Conservation (phyloP, 2,329 filamentous ascomycete genomes). For the Hymenoscyphus linearis region DNA sequence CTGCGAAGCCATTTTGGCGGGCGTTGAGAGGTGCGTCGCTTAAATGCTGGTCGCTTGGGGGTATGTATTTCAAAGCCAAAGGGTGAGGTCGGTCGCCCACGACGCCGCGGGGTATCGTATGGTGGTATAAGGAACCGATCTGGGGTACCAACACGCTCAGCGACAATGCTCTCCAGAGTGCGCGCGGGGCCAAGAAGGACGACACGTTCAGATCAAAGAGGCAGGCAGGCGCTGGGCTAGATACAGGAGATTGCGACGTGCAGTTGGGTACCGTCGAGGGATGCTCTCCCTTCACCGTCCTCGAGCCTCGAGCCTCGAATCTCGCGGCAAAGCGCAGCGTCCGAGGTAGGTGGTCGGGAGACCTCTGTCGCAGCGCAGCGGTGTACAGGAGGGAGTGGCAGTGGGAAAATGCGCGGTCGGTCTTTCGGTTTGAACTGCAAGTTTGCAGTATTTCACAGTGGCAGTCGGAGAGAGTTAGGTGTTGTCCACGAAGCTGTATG, state of each 20-base stretch:
- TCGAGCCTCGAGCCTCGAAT: background rate
- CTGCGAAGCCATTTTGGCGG: constrained; percentile 29
- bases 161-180: background rate
- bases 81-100: constrained; percentile 10
- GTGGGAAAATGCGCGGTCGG: background rate
- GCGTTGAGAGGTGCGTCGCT: constrained; percentile 15
- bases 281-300: constrained; percentile 4
- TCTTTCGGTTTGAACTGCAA: background rate
- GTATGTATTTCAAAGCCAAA: constrained; percentile 8
- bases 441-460: background rate
- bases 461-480: background rate
- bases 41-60: constrained; percentile 2
- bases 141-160: background rate
- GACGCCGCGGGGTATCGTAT: background rate
- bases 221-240: background rate
- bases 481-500: background rate
- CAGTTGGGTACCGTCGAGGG: background rate
- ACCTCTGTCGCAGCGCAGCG: background rate
- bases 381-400: background rate
- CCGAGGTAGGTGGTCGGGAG: background rate
- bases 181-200: background rate
- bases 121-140: background rate
- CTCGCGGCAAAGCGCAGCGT: constrained; percentile 7
- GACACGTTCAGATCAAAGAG: background rate
- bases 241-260: background rate